phyloP scores from a whole-genome alignment of 345 rosid species.

The Arabis hirsuta region DNA sequence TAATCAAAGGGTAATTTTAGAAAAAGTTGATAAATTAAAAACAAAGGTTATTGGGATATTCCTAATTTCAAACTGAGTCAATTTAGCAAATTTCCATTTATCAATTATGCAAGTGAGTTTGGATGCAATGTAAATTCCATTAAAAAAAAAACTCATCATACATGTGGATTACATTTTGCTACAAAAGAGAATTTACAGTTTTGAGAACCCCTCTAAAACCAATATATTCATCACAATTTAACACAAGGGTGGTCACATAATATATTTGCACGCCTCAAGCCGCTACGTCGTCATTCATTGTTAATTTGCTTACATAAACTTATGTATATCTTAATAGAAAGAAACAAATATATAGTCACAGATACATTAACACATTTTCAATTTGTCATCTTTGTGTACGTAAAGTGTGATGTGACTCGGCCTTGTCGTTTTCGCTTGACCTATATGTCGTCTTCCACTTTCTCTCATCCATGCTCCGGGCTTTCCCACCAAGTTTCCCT shows the following conservation, averaged over 20 bases:
- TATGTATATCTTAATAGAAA: background rate
- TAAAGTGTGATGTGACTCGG: constrained; percentile 33
- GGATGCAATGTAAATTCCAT: too few species aligned
- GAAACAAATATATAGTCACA: background rate
- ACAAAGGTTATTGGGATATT: too few species aligned
- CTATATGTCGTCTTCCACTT: constrained; percentile 43
- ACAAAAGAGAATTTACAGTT: background rate
- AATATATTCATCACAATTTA: background rate
- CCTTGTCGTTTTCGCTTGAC: constrained; percentile 36
- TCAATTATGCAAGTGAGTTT: too few species aligned
- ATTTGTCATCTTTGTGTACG: background rate
- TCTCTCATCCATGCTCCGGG: constrained; percentile 10
- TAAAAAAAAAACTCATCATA: too few species aligned
- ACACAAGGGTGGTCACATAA: background rate
- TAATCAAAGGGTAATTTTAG: too few species aligned
- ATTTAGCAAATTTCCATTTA: too few species aligned
- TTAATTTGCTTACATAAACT: background rate
- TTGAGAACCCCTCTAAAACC: background rate
- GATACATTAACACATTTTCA: background rate
- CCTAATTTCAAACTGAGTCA: too few species aligned
- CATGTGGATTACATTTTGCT: background rate
- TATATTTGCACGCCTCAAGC: constrained; percentile 14
- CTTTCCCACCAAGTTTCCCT: constrained; percentile 35
- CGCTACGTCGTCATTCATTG: background rate
- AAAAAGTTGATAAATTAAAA: too few species aligned